phyloP scores from a whole-genome alignment of 441 rosid genomes.

The Corymbia calophylla region DNA sequence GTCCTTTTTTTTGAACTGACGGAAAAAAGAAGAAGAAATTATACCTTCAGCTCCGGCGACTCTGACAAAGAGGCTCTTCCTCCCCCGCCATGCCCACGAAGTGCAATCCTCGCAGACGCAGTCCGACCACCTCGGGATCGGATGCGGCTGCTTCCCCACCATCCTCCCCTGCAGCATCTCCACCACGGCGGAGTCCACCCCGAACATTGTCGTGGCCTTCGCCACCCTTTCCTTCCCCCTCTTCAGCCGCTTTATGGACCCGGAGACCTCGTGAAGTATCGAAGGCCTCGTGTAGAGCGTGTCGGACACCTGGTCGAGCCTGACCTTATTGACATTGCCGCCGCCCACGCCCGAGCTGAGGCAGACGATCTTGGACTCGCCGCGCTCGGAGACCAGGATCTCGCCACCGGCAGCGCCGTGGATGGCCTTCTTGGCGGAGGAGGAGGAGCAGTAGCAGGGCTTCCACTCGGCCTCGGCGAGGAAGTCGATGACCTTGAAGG shows the following conservation, averaged over 20 bases:
- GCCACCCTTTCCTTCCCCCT: conserved; percentile 18
- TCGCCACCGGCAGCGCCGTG: conserved; percentile 42
- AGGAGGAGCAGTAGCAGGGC: conserved; percentile 70
- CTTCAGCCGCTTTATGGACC: conserved; percentile 22
- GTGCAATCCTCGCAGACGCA: conserved; percentile 9
- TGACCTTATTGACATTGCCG: conserved; percentile 24
- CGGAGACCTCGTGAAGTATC: conserved; percentile 42
- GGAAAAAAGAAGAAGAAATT: neutral
- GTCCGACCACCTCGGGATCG: conserved; percentile 15
- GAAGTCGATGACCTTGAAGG: conserved; percentile 63
- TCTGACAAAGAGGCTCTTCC: conserved; percentile 2
- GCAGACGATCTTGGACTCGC: conserved; percentile 55
- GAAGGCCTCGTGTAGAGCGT: conserved; percentile 83
- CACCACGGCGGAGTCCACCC: conserved; percentile 58
- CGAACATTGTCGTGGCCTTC: conserved; percentile 25
- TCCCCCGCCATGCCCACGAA: neutral
- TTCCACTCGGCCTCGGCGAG: conserved; percentile 76
- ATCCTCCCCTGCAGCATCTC: conserved; percentile 76
- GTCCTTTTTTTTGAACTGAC: neutral
- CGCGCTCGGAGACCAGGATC: conserved; percentile 74
- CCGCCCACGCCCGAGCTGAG: conserved; percentile 33
- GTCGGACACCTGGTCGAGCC: conserved; percentile 82
- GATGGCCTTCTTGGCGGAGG: conserved; percentile 55
- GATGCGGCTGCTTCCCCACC: conserved; percentile 19
- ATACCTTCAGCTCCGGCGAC: conserved; percentile 3